Percentiles rank a stretch among this genome's conserved stretches.
These are phyloP conservation scores for Aeminium ludgeri DNA, from an alignment of 495 filamentous ascomycete genomes.

Conservation along the genomic window DNA sequence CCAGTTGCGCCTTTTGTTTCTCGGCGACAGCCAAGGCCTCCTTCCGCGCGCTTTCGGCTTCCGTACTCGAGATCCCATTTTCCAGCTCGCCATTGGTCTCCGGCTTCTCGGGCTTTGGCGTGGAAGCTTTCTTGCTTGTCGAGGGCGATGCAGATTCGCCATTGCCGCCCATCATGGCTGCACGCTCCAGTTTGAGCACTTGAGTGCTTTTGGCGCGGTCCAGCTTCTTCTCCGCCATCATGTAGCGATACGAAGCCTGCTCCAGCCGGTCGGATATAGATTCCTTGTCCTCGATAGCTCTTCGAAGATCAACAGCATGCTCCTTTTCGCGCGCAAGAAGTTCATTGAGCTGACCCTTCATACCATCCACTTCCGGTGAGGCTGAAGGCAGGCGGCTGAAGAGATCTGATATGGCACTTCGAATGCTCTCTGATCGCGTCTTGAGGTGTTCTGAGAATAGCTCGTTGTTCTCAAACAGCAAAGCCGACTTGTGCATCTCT, in stretches of 20 bases:
- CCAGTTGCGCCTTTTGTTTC: conserved; percentile 77
- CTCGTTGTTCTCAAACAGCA: conserved; percentile 46
- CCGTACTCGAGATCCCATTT: conserved; percentile 32
- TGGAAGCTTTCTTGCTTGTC: conserved; percentile 8
- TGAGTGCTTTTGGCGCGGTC: conserved; percentile 74
- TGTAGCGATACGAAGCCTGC: conserved; percentile 69
- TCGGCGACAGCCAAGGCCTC: conserved; percentile 55
- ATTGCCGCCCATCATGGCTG: conserved; percentile 49
- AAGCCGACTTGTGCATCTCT: conserved; percentile 38
- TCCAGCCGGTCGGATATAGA: conserved; percentile 69
- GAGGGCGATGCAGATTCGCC: conserved; percentile 26
- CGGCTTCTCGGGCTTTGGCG: conserved; percentile 29
- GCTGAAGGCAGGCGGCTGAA: conserved; percentile 29
- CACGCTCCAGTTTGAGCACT: conserved; percentile 82
- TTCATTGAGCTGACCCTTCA: conserved; percentile 56
- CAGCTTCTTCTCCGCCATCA: conserved; percentile 85
- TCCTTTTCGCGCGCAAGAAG: conserved; percentile 69
- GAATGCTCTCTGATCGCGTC: conserved; percentile 42
- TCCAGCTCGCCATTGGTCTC: conserved; percentile 39
- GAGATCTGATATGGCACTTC: conserved; percentile 39
- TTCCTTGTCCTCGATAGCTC: conserved; percentile 61
- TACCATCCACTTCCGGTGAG: conserved; percentile 46
- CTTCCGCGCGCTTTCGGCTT: conserved; percentile 51
- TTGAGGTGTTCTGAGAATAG: conserved; percentile 66
- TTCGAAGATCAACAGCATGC: conserved; percentile 57